Base-by-base conservation (phyloP, 2,329 filamentous ascomycete species). In the Colletotrichum lentis region DNA sequence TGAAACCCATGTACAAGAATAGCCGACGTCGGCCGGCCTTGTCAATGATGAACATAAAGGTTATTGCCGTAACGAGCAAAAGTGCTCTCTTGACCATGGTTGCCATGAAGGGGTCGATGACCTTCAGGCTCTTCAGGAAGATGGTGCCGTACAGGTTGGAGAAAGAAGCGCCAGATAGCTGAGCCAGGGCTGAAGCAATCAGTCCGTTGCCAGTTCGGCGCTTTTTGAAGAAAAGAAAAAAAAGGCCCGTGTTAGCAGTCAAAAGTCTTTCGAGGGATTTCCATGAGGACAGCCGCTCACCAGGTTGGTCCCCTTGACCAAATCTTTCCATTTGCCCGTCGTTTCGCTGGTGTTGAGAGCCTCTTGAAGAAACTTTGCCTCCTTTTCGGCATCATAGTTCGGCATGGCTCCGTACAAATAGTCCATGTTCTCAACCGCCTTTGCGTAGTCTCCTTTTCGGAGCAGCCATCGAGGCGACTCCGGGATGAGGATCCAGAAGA, bases 401-500 rank as follows among this genome's bases (percentile, higher is more conserved):
- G 64, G 60, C 35, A 67, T 62, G 4, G 66, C 66, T 0, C 70
- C 64, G 20, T 69, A 69, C 7, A 73, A 31, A 14, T 73, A 73
- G 16, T 69, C 56, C 1, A 73, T 6, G 4, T 63, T 72, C 16
- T 66, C 52, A 1, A 67, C 64, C 1, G 71, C 71, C 47, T 71
- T 52, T 14, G 71, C 69, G 4, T 64, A 49, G 16, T 67, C 49
- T 11, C 72, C 72, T n/a, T 71, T 59, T 12, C 67, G 58, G 24
- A 76, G 65, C n/a, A 76, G 69, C 74, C 74, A 76, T 12, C 74
- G 72, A 0, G 74, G 74, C 0, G 73, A 75, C 62, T 76, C 73
- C 27, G 74, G 74, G 5, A 73, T 70, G 6, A 71, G 35, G 18
- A 67, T 12, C 50, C 69, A 69, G 24, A 71, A 50, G 31, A 71